Percentiles rank a stretch among this genome's conserved stretches.
These are phyloP conservation scores for Chrysosporium queenslandicum DNA, from an alignment of 2,329 filamentous ascomycete species.

Conservation along the genomic window DNA sequence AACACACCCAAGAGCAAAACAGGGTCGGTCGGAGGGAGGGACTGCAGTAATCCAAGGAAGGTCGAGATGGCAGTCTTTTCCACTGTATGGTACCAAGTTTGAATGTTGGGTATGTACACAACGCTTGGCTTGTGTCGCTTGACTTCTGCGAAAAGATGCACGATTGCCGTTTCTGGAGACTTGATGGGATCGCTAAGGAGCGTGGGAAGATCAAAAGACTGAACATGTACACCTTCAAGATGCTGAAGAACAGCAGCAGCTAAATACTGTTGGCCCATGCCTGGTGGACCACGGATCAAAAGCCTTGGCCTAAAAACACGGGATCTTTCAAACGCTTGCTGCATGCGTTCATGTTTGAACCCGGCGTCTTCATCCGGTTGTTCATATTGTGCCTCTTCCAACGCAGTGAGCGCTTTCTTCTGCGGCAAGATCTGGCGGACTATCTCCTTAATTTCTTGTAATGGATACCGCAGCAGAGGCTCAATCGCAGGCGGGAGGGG, in stretches of 20 bases:
- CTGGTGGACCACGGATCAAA: conserved; percentile 67
- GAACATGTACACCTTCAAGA: conserved; percentile 87
- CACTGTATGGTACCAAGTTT: conserved; percentile 72
- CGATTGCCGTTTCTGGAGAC: conserved; percentile 75
- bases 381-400: conserved; percentile 90
- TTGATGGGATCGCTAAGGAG: conserved; percentile 73
- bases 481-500: conserved; percentile 71
- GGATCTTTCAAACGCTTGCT: conserved; percentile 72
- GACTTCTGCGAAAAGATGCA: conserved; percentile 83
- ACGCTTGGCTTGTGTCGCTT: conserved; percentile 91
- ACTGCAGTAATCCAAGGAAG: conserved; percentile 70
- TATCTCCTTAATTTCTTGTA: conserved; percentile 57
- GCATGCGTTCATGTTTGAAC: conserved; percentile 70
- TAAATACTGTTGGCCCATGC: conserved; percentile 92
- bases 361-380: conserved; percentile 72
- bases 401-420: conserved; percentile 73
- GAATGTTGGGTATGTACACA: conserved; percentile 84
- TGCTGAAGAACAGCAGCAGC: conserved; percentile 77
- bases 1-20: conserved; percentile 79
- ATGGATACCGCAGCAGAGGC: conserved; percentile 65
- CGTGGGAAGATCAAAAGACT: conserved; percentile 84
- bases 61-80: conserved; percentile 59
- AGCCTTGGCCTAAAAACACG: conserved; percentile 82
- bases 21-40: conserved; percentile 80
- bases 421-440: conserved; percentile 71